These are phyloP conservation scores for Canariomyces notabilis DNA, from an alignment of 2,329 filamentous ascomycete genomes.

Conservation along the genomic window DNA sequence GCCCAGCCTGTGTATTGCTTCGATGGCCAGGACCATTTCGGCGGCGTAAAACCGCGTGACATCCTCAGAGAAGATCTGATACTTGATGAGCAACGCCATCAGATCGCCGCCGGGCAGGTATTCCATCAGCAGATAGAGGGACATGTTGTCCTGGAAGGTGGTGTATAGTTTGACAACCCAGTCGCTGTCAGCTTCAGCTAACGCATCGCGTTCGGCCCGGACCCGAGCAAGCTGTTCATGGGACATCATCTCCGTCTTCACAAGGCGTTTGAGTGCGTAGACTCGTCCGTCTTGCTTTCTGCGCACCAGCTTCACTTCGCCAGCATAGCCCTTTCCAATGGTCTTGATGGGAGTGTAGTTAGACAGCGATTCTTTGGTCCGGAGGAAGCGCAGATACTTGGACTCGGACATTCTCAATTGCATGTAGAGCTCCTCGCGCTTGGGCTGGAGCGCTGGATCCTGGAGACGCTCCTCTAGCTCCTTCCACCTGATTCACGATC, in stretches of 20 bases:
- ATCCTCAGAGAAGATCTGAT: slow-evolving; percentile 97
- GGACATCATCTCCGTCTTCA: slow-evolving; percentile 99
- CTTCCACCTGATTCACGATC: slow-evolving; percentile 59
- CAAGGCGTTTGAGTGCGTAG: slow-evolving; percentile 94
- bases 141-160: slow-evolving; percentile 93
- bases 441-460: slow-evolving; percentile 63
- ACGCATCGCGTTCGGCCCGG: slow-evolving; percentile 91
- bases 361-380: slow-evolving; percentile 84
- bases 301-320: slow-evolving; percentile 95
- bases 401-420: slow-evolving; percentile 76
- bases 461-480: slow-evolving; percentile 82
- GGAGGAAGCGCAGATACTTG: slow-evolving; percentile 88
- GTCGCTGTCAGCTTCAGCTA: slow-evolving; percentile 94
- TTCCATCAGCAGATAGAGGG: slow-evolving; percentile 98
- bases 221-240: slow-evolving; percentile 97
- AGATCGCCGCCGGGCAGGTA: slow-evolving; percentile 96
- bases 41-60: slow-evolving; percentile 99
- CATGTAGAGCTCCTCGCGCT: slow-evolving; percentile 39
- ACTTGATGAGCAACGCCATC: slow-evolving; percentile 99
- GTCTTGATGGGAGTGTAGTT: slow-evolving; percentile 97
- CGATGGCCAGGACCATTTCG: slow-evolving; percentile 94
- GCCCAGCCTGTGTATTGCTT: slow-evolving; percentile 95
- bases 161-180: slow-evolving; percentile 99
- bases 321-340: slow-evolving; percentile 96
- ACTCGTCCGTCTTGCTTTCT: slow-evolving; percentile 94